Base-by-base conservation (phyloP, 352 stramenopile species). In the Globisporangium mamillatum region DNA sequence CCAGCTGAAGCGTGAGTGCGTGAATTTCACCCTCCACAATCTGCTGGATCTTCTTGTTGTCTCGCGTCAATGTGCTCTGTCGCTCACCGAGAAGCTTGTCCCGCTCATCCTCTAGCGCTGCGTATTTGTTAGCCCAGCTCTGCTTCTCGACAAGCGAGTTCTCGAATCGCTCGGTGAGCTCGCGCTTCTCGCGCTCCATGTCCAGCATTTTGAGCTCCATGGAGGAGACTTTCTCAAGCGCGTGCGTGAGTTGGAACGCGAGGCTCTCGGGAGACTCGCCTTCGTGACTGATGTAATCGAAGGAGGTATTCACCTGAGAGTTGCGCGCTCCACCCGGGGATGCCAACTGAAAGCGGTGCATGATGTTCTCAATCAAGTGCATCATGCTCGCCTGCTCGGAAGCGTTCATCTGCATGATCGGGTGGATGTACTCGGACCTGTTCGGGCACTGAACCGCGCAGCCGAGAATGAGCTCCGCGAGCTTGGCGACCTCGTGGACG, bases 21-120 rank as follows among this genome's bases (percentile, higher is more conserved):
- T 95, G 86, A 20, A 93, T 78, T 68, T 95, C 86, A 41, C 85
- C 82, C 34, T 93, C 88, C 6, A 95, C 88, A 62, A 95, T 89
- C 72, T 95, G 84, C 64, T 94, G 82, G 63, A 95, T 91, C 71
- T 95, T 95, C 52, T 93, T 91, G 76, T 95, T 94, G 74, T 94
- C 86, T 38, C 85, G 79, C 32, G 85, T 84, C 16, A 94, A 78
- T 9, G 86, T 91, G 34, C 79, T 88, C 67, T 94, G 86, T 20
- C 86, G 81, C 59, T 94, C 88, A 20, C 66, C 74, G 29, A 89
- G 71, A 9, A 95, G 76, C 63, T 92, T 88, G 52, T 90, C 77
- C 12, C 85, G 87, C 55, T 94, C 88, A 16, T 79, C 78, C 64
- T 90, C 75, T 0, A 95, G 69, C n/a, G 60, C 65, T 12, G 74